A percentile compares a stretch with the other conserved stretches of the same genome.
Conservation (phyloP, 2,329 filamentous ascomycete genomes). For the Grosmannia clavigera region DNA sequence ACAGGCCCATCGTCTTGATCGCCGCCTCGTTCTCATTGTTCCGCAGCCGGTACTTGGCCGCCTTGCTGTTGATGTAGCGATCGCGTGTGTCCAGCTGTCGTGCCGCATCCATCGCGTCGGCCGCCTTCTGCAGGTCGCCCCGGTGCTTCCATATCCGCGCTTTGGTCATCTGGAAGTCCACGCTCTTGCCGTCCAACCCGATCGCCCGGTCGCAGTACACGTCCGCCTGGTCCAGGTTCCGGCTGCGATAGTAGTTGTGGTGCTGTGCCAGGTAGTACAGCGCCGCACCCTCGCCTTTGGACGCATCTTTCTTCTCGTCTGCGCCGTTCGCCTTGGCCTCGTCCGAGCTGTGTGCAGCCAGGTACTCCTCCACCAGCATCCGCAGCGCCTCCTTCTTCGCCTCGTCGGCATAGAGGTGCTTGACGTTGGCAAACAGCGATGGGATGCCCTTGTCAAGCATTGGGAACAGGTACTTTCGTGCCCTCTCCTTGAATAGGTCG, state of each 20-base stretch:
- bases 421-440: conserved; percentile 93
- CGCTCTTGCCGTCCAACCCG: conserved; percentile 62
- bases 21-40: conserved; percentile 84
- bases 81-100: conserved; percentile 78
- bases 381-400: conserved; percentile 69
- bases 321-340: neutral
- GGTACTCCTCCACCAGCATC: conserved; percentile 66
- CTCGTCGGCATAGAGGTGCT: conserved; percentile 72
- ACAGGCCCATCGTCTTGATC: conserved; percentile 79
- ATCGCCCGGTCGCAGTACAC: conserved; percentile 77
- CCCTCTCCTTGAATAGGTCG: conserved; percentile 67
- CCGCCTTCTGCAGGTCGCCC: conserved; percentile 66
- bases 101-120: conserved; percentile 79
- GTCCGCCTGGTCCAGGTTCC: conserved; percentile 69
- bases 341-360: conserved; percentile 32
- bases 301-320: conserved; percentile 26
- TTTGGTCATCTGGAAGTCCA: conserved; percentile 91
- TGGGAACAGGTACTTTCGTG: conserved; percentile 63
- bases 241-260: conserved; percentile 84
- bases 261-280: conserved; percentile 94
- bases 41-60: conserved; percentile 89
- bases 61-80: conserved; percentile 96
- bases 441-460: conserved; percentile 91
- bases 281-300: conserved; percentile 62
- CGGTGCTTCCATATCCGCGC: conserved; percentile 88